Conservation (phyloP, 148 eudicot genomes). For the Fallopia convolvulus region DNA sequence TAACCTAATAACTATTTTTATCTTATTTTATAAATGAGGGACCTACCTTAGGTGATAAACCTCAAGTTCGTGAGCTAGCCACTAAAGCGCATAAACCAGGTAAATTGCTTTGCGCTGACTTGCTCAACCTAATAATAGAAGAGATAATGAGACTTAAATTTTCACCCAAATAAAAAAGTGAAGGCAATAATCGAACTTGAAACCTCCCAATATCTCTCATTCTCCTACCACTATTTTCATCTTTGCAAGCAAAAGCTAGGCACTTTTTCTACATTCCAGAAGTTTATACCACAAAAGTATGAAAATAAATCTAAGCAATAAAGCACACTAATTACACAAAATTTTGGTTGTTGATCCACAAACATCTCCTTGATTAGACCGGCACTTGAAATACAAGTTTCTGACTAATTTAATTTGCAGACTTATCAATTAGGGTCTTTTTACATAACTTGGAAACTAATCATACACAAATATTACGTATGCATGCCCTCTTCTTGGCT, state of each 20-base stretch:
- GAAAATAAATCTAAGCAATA: background rate
- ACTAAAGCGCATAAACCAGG: no score
- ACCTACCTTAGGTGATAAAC: no score
- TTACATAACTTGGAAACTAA: background rate
- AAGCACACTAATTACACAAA: background rate
- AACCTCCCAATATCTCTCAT: no score
- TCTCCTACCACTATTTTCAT: background rate
- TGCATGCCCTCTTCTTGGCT: background rate
- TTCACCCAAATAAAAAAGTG: no score
- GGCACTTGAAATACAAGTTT: constrained; percentile 4
- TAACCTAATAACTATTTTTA: no score
- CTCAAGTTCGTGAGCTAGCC: no score
- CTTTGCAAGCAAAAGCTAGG: background rate
- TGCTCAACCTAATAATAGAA: no score
- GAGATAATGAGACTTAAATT: no score
- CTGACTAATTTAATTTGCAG: background rate
- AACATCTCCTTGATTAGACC: constrained; percentile 5
- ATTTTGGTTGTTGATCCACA: constrained; percentile 5
- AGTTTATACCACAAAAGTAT: background rate
- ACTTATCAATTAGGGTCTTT: background rate
- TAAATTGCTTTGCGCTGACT: no score
- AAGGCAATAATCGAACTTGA: no score
- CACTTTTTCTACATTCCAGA: no score
- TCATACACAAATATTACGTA: background rate
- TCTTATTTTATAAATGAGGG: no score